These are phyloP conservation scores for Ophiocordyceps camponoti-rufipedis DNA, from an alignment of 2,329 filamentous ascomycete species.

Conservation along the genomic window DNA sequence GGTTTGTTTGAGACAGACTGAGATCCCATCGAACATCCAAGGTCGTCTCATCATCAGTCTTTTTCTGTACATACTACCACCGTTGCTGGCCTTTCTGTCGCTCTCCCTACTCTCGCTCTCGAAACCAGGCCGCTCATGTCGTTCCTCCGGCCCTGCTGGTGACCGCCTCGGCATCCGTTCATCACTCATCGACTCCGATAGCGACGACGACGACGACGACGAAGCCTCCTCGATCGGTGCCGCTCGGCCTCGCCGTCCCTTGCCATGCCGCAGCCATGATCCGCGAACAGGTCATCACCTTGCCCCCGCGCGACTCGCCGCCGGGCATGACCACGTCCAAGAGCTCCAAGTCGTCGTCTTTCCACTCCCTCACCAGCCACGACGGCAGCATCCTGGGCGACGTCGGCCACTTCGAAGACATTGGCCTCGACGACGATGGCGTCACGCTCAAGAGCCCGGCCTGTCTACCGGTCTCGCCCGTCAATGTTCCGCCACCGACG, in stretches of 20 bases:
- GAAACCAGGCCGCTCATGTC: not conserved
- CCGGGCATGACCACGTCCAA: conserved; percentile 62
- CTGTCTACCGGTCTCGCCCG: conserved; percentile 17
- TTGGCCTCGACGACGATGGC: conserved; percentile 55
- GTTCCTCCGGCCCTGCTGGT: not conserved
- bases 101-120: not conserved
- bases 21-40: not conserved
- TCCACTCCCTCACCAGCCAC: conserved; percentile 62
- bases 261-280: conserved; percentile 17
- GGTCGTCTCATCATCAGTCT: not conserved
- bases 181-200: not conserved
- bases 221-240: not conserved
- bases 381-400: conserved; percentile 54
- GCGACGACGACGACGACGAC: not conserved
- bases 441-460: conserved; percentile 31
- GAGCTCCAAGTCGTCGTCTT: conserved; percentile 80
- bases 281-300: conserved; percentile 12
- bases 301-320: conserved; percentile 17
- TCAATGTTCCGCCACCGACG: conserved; percentile 10
- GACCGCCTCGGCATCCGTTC: not conserved
- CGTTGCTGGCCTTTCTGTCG: not conserved
- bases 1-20: not conserved
- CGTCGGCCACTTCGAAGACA: conserved; percentile 79
- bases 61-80: not conserved
- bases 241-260: not conserved